A percentile compares a stretch with the other conserved stretches of the same genome.
phyloP scores from a whole-genome alignment of 2,329 filamentous ascomycete species.

The Zasmidium angulare region DNA sequence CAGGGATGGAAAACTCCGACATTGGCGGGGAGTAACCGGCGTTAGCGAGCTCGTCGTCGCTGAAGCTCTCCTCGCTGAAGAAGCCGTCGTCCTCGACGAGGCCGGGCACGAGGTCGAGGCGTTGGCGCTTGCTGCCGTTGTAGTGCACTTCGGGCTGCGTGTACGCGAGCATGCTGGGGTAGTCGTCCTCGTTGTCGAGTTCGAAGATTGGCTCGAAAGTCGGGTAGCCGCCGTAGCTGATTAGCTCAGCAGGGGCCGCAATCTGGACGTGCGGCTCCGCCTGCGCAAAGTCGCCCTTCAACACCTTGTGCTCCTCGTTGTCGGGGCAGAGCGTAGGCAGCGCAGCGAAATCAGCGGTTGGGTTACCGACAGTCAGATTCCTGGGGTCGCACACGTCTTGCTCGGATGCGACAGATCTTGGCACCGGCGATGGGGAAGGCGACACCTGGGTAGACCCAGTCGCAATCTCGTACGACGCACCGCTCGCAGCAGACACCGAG shows the following conservation, averaged over 20 bases:
- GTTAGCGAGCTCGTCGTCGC: conserved; percentile 67
- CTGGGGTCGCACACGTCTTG: conserved; percentile 81
- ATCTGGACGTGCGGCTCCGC: conserved; percentile 38
- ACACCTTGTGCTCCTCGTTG: conserved; percentile 46
- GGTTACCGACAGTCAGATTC: conserved; percentile 72
- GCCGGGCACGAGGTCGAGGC: conserved; percentile 67
- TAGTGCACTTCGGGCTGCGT: conserved; percentile 61
- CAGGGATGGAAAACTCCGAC: conserved; percentile 46
- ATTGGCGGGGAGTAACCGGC: conserved; percentile 63
- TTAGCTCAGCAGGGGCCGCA: conserved; percentile 44
- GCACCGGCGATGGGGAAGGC: conserved; percentile 79
- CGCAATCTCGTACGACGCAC: conserved; percentile 68
- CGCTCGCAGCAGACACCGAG: conserved; percentile 56
- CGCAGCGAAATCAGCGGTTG: conserved; percentile 62
- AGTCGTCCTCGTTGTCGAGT: conserved; percentile 84
- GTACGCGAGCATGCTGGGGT: conserved; percentile 73
- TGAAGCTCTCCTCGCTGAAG: conserved; percentile 72
- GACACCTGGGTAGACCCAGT: conserved; percentile 64
- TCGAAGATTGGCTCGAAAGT: conserved; percentile 85
- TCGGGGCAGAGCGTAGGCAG: conserved; percentile 64
- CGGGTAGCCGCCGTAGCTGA: conserved; percentile 61
- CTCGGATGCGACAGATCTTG: conserved; percentile 67
- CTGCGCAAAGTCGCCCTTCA: conserved; percentile 41
- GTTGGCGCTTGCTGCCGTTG: conserved; percentile 67
- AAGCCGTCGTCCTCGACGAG: conserved; percentile 69